Evolutionary conservation across 306 rosid genomes (phyloP), one percentile per base, ranked within the genome.

Genomic region (Corylus heterophylla): DNA sequence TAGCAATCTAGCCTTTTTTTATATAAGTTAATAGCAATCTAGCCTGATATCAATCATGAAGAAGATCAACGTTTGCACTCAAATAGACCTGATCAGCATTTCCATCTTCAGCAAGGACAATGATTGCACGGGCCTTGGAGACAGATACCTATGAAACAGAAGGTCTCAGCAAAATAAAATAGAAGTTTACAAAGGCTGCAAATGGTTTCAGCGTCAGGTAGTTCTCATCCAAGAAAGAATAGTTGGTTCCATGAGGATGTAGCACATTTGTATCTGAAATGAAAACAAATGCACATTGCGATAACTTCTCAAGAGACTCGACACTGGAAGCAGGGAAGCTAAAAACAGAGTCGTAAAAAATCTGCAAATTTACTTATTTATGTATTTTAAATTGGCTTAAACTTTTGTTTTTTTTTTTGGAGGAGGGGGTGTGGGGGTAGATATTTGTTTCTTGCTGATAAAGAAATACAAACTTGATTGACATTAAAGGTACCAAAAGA

Each of bases 41-140:
- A 73, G 45, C 70, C 87, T 12, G 8, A 4, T 48, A 82, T 76
- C 50, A 63, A 64, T 62, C 80, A 83, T 73, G 25, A 48, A 76
- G 56, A 70, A 85, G 12, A 78, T 44, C 72, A 49, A 25, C 0
- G 8, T 14, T 12, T 70, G 75, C 74, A 78, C 71, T 82, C 69
- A 74, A 48, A 75, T 79, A 82, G 80, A 91, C 98, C 94, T 91
- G 97, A 88, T 93, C 98, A 83, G 98, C 97, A 82, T 91, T 93
- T 80, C 97, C 98, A 84, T 93, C 98, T 75, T 87, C 97, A 71
- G 98, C 98, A 74, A 93, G 92, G 84, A 93, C 94, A 77, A 93
- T 87, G 78, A 93, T 89, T 54, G 95, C 92, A 74, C 97, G 95
- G 67, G 98, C 98, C 88, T 93, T 93, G 48, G 98, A 93, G 81